Percentiles rank a stretch among this genome's conserved stretches.
Conservation (phyloP, 2,329 filamentous ascomycete genomes). For the Pyricularia sp. region DNA sequence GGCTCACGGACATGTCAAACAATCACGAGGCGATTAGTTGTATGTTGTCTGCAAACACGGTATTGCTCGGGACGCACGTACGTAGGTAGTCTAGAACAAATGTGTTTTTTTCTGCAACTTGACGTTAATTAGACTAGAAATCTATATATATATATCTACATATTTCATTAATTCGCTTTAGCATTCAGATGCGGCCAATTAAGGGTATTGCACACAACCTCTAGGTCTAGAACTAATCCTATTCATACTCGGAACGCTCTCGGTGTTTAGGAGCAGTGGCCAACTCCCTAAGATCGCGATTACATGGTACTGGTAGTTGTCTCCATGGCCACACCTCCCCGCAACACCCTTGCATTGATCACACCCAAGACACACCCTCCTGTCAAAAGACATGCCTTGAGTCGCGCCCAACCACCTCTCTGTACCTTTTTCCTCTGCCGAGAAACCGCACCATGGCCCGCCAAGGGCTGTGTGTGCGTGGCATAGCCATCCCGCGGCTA, state of each 20-base stretch:
- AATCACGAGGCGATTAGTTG: not conserved
- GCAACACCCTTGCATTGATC: not conserved
- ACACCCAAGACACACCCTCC: not conserved
- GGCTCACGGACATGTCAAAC: not conserved
- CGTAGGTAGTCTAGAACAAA: not conserved
- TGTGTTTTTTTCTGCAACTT: not conserved
- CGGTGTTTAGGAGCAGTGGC: not conserved
- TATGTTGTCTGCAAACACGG: not conserved
- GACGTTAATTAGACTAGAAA: not conserved
- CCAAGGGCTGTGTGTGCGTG: not conserved
- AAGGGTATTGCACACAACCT: not conserved
- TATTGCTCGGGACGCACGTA: not conserved
- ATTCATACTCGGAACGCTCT: not conserved
- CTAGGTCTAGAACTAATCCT: too few relatives aligned
- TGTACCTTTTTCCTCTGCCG: not conserved
- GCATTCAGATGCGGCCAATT: not conserved
- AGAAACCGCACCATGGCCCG: not conserved
- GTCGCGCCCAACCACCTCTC: not conserved
- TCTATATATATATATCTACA: not conserved
- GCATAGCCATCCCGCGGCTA: not conserved
- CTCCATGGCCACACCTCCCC: not conserved
- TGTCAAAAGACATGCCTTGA: not conserved
- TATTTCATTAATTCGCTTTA: not conserved
- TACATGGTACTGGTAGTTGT: not conserved
- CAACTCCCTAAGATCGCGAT: not conserved